phyloP scores from a whole-genome alignment of 2,329 filamentous ascomycete genomes.

The Teratosphaeria destructans region DNA sequence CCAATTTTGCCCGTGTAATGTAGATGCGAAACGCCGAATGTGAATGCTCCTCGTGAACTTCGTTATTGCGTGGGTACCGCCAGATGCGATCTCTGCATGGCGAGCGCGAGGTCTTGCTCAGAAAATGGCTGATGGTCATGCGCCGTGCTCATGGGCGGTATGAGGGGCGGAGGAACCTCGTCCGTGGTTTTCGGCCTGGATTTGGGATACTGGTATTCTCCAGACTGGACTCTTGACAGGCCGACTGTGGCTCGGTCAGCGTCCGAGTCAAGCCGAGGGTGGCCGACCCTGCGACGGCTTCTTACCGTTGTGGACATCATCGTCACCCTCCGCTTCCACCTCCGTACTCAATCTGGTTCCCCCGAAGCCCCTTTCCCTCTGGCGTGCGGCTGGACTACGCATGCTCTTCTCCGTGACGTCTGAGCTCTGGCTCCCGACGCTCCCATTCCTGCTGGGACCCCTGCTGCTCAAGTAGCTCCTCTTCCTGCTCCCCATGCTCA shows the following conservation, averaged over 20 bases:
- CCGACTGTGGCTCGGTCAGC: slow-evolving; percentile 18
- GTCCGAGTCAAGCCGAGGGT: not conserved
- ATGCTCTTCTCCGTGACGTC: slow-evolving; percentile 3
- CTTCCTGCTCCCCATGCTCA: slow-evolving; percentile 15
- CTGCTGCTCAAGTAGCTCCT: slow-evolving; percentile 4
- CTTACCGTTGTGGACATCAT: slow-evolving; percentile 38
- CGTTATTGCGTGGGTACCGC: slow-evolving; percentile 14
- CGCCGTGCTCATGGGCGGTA: slow-evolving; percentile 19
- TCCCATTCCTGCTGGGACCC: not conserved
- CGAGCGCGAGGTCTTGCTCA: slow-evolving; percentile 35
- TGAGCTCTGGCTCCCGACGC: slow-evolving; percentile 3
- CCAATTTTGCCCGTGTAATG: not conserved
- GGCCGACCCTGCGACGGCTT: slow-evolving; percentile 8
- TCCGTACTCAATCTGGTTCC: slow-evolving; percentile 24
- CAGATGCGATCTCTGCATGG: slow-evolving; percentile 32
- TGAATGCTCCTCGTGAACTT: not conserved
- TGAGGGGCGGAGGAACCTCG: slow-evolving; percentile 14
- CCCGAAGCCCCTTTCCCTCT: slow-evolving; percentile 13
- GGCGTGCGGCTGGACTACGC: slow-evolving; percentile 16
- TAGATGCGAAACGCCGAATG: not conserved
- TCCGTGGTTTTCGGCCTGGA: not conserved
- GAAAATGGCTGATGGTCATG: slow-evolving; percentile 32
- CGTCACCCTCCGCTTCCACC: slow-evolving; percentile 34
- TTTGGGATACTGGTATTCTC: slow-evolving; percentile 8
- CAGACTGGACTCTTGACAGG: slow-evolving; percentile 24